Percentiles rank a stretch among this genome's conserved stretches.
phyloP scores from a whole-genome alignment of 345 rosid species.

The Carallia pectinifolia region DNA sequence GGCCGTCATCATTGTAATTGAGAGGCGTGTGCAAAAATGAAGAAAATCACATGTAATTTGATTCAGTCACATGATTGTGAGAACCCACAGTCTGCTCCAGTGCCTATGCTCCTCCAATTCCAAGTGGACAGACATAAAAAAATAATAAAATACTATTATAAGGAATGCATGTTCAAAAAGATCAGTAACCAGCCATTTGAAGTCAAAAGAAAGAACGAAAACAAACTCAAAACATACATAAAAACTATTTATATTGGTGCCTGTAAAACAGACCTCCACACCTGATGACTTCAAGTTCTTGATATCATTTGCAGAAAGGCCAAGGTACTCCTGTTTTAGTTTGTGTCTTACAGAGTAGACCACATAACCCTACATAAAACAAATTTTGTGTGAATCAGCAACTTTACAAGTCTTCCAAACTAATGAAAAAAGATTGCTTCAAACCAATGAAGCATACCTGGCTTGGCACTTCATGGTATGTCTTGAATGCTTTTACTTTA shows the following conservation, averaged over 20 bases:
- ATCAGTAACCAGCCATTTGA: not conserved
- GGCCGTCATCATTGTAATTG: no score
- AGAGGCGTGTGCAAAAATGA: no score
- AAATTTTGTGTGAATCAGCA: constrained; percentile 1
- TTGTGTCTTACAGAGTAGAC: constrained; percentile 73
- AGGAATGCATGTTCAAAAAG: not conserved
- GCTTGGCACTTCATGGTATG: constrained; percentile 83
- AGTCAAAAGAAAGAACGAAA: not conserved
- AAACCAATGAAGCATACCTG: constrained; percentile 46
- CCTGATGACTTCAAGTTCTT: constrained; percentile 78
- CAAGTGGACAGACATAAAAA: no score
- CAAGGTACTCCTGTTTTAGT: constrained; percentile 73
- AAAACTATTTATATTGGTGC: not conserved
- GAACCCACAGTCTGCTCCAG: no score
- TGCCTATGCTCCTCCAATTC: no score
- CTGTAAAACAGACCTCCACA: constrained; percentile 60
- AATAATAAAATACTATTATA: no score
- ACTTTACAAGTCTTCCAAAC: not conserved
- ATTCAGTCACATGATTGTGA: no score
- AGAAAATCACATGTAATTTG: no score
- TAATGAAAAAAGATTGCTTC: not conserved
- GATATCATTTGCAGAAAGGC: constrained; percentile 67
- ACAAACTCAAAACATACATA: not conserved
- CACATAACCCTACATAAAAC: constrained; percentile 67
- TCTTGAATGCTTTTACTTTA: constrained; percentile 89